Base-by-base conservation (phyloP, 192 early-diverging fungal genomes). In the Allomyces macrogynus region DNA sequence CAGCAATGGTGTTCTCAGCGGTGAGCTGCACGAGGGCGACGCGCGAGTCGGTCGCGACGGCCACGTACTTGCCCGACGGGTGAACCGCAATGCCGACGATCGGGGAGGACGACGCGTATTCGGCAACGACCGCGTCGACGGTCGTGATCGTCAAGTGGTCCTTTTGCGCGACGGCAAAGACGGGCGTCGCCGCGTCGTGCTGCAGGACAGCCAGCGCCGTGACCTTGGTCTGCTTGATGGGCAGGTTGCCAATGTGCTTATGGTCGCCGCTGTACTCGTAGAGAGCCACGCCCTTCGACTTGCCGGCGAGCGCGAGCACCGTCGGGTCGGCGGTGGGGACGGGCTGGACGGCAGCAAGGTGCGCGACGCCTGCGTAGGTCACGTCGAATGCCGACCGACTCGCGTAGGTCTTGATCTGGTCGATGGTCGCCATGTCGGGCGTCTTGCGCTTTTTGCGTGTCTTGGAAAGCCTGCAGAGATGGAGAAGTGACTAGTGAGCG, bases 371-470 rank as follows among this genome's bases (percentile, higher is more conserved):
- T 14, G 49, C 49, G 49, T 57, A n/a, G 49, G 49, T 57, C 16
- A 57, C 49, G 16, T 57, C 49, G 49, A n/a, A 14, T 3, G 12
- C 16, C 49, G 49, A 57, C 16, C 20, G 49, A 3, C 16, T 14
- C 16, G 49, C 49, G 20, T 20, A 57, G 16, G 49, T 20, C 16
- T 57, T n/a, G 16, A 57, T 14, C 16, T 14, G 16, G 16, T 14
- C 49, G 49, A 20, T 3, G 16, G 49, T 20, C 16, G 49, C 49
- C 12, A n/a, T 72, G 57, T 68, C 49, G 40, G 91, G 86, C 44
- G 82, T 73, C 74, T 92, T 94, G 72, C 93, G 84, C 82, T 95
- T 92, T 61, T 84, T 77, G 43, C 91, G 86, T 0, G 65, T 44
- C 63, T 79, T 79, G 62, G 78, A 81, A 57, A 93, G 72, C n/a